These are phyloP conservation scores for Venturiaceae sp. DNA, from an alignment of 2,329 filamentous ascomycete genomes.

Conservation along the genomic window DNA sequence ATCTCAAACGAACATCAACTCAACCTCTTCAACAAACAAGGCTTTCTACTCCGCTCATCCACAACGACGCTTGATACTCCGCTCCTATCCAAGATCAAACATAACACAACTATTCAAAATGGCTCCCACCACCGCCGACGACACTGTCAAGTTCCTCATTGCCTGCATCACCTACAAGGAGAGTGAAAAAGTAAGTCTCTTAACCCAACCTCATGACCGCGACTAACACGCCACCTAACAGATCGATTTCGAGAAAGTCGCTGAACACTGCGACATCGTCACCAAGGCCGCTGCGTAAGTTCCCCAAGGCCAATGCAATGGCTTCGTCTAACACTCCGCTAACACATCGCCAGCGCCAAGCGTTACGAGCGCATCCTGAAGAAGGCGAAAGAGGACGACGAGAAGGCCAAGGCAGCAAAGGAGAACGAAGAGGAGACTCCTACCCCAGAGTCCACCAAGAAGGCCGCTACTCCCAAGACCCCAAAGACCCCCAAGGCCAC, in stretches of 20 bases:
- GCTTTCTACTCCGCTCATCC: not conserved
- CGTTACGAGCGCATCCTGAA: constrained; percentile 5
- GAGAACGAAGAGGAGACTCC: not conserved
- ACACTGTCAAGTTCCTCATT: constrained; percentile 5
- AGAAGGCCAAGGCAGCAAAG: not conserved
- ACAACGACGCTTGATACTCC: no score
- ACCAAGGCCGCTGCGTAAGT: constrained; percentile 7
- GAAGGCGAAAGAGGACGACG: not conserved
- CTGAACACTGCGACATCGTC: constrained; percentile 1
- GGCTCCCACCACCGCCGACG: not conserved
- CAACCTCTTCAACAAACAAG: not conserved
- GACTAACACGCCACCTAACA: not conserved
- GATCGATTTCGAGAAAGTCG: constrained; percentile 2
- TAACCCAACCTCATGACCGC: not conserved
- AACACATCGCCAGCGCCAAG: not conserved
- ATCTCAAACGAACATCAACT: not conserved
- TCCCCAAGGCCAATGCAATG: not conserved
- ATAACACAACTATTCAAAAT: not conserved
- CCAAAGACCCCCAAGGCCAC: not conserved
- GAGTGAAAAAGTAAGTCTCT: not conserved
- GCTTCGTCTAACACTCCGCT: not conserved
- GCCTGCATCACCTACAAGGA: constrained; percentile 1
- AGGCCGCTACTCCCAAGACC: not conserved
- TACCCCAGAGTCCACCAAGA: not conserved
- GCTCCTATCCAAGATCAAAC: not conserved